A percentile compares a stretch with the other conserved stretches of the same genome.
These are phyloP conservation scores for Fusarium euwallaceae DNA, from an alignment of 2,329 filamentous ascomycete genomes.

Conservation along the genomic window DNA sequence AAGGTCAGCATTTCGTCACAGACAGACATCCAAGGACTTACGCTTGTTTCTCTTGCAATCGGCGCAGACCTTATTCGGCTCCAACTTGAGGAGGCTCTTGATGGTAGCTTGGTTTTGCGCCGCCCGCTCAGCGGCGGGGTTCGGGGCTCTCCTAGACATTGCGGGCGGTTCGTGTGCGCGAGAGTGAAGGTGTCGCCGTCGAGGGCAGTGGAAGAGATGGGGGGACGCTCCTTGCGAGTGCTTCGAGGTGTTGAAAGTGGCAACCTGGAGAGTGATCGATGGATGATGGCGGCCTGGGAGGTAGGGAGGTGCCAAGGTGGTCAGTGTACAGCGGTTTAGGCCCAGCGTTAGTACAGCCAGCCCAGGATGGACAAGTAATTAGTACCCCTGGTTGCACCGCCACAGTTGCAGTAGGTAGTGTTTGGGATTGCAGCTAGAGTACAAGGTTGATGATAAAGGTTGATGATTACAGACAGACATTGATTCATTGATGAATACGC, in stretches of 20 bases:
- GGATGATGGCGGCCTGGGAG: conserved; percentile 30
- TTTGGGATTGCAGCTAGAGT: neutral
- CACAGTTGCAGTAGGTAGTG: conserved; percentile 6
- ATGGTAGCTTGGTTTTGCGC: conserved; percentile 95
- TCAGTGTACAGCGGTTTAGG: conserved; percentile 36
- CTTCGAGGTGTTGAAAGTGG: conserved; percentile 36
- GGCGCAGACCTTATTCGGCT: conserved; percentile 95
- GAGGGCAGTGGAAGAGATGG: neutral
- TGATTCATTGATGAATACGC: neutral
- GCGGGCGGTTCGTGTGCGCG: conserved; percentile 23
- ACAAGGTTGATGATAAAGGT: neutral
- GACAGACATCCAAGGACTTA: conserved; percentile 59
- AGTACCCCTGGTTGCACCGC: conserved; percentile 26
- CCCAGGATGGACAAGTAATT: conserved; percentile 25
- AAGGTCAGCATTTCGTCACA: conserved; percentile 15
- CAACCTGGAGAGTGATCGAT: conserved; percentile 36
- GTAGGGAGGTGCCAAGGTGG: conserved; percentile 49
- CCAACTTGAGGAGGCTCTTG: conserved; percentile 94
- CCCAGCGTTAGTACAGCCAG: conserved; percentile 33
- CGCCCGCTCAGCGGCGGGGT: conserved; percentile 86
- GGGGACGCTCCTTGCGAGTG: conserved; percentile 11
- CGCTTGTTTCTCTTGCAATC: conserved; percentile 99
- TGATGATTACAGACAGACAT: neutral
- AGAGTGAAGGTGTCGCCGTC: neutral
- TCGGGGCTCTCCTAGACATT: conserved; percentile 85